Percentiles rank a stretch among this genome's conserved stretches.
Evolutionary conservation across 2,329 filamentous ascomycete species (phyloP).

Genomic region (Lachnellula occidentalis): DNA sequence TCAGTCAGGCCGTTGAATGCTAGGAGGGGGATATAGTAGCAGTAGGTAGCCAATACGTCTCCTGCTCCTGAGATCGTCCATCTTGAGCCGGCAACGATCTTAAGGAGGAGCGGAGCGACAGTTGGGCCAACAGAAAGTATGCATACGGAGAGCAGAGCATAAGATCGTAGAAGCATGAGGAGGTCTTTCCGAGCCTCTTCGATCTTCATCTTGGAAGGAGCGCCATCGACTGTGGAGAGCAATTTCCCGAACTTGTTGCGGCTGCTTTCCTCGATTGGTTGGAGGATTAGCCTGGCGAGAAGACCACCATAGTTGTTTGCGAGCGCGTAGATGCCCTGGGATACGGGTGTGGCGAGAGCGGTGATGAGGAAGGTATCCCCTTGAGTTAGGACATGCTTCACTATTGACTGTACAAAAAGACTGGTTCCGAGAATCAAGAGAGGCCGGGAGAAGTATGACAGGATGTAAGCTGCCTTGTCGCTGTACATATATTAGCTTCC

Average conservation of each 20-base stretch:
- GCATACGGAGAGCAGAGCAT: slow-evolving; percentile 66
- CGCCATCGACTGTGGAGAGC: slow-evolving; percentile 41
- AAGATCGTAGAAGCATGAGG: slow-evolving; percentile 61
- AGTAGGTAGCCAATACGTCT: slow-evolving; percentile 70
- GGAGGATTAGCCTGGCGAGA: slow-evolving; percentile 81
- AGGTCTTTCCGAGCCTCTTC: slow-evolving; percentile 48
- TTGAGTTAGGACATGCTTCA: slow-evolving; percentile 92
- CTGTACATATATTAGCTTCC: slow-evolving; percentile 11
- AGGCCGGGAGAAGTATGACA: slow-evolving; percentile 55
- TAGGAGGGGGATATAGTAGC: slow-evolving; percentile 88
- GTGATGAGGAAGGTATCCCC: slow-evolving; percentile 88
- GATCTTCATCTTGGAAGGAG: slow-evolving; percentile 29
- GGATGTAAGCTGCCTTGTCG: slow-evolving; percentile 17
- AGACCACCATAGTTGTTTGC: slow-evolving; percentile 94
- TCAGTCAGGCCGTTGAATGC: slow-evolving; percentile 89
- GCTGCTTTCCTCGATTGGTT: slow-evolving; percentile 91
- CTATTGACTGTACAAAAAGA: slow-evolving; percentile 78
- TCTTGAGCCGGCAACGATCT: slow-evolving; percentile 66
- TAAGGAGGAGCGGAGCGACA: slow-evolving; percentile 67
- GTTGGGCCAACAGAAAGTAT: slow-evolving; percentile 68
- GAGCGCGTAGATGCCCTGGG: slow-evolving; percentile 87
- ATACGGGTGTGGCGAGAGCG: slow-evolving; percentile 65
- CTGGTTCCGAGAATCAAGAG: slow-evolving; percentile 71
- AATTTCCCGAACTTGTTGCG: slow-evolving; percentile 84
- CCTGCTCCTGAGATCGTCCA: slow-evolving; percentile 75